Evolutionary conservation across 176 grass and related monocot species (phyloP), one percentile per base, ranked within the genome.

Genomic region (Microstegium vimineum): DNA sequence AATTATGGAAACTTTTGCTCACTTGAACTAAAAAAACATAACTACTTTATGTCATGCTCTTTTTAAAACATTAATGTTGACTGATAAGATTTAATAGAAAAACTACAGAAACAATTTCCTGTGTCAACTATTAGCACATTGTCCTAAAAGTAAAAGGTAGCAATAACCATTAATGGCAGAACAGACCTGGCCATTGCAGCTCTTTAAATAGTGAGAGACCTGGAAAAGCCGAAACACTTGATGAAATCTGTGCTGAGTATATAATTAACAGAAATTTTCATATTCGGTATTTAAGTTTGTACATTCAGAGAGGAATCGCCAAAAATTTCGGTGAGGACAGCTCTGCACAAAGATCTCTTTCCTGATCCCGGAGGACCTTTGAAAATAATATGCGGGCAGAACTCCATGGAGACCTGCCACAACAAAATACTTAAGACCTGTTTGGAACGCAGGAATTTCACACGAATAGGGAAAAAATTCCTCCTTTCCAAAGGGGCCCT

Each of bases 291-390:
- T 77, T 42, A 83, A 73, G 57, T 77, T 78, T 83, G 64, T 91
- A 94, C 92, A 69, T 89, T 94, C 34, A 83, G 57, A 84, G 92
- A 84, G 27, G 88, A 81, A 59, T 91, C 89, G 69, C 92, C 92
- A 84, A 94, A 91, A 22, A 91, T 86, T 81, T 89, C 86, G 4
- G 63, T 80, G 54, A 94, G 83, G 47, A 86, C 20, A 54, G 89
- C 89, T 85, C 84, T 86, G 73, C 89, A 94, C 52, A 94, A 86
- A 64, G 92, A 91, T 54, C 84, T 94, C 71, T 91, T 94, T 81
- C 92, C 92, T 57, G 86, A 91, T 54, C 92, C 92, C 2, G 46
- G 35, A 86, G 92, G 89, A 13, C 92, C 92, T 85, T 94, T 94
- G 66, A 94, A 77, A 83, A 94, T 87, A 51, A 91, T 88, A 84